Evolutionary conservation across 2,329 filamentous ascomycete species (phyloP), one percentile per base, ranked within the genome.

Genomic region (Penicillium crustosum): DNA sequence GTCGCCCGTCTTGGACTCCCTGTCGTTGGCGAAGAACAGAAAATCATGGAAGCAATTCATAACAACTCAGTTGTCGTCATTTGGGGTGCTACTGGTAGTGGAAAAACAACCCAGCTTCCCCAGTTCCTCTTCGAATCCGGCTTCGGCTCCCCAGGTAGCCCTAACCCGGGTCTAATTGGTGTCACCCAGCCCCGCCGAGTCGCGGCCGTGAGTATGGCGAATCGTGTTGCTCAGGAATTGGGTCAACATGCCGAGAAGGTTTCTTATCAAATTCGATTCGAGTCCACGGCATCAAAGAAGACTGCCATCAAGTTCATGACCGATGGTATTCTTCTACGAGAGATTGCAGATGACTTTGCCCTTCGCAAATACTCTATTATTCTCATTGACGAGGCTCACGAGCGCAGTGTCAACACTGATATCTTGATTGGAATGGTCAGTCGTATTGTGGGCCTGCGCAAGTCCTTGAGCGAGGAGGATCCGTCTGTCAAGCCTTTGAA

Each of bases 261-360:
- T 7, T 91, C 90, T 5, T 95, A 97, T 73, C 94, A 93, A 73
- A 97, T 99, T 67, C 89, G 95, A 25, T 99, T 97, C 64, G 94
- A 99, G 70, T 91, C 89, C 49, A 93, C 88, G 0, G 87, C 89
- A 2, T 86, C 87, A 49, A 81, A 86, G 29, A 88, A 91, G 52
- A 99, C 94, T 0, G 89, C 91, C 6, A 86, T 99, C 73, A 99
- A 99, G 73, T 99, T 97, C 77, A 97, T 99, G 93, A 99, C 94
- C 0, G 94, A 99, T 74, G 94, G 94, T 82, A 92, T 99, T 29
- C 80, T 99, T 59, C 83, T 99, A 10, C 88, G 94, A 56, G 94
- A 99, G 75, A 89, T 97, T 53, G 88, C 90, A 0, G 88, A 94
- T 63, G 94, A 99, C 71, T 91, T 97, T 69, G 83, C 91, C 0